phyloP scores from a whole-genome alignment of 2,329 filamentous ascomycete genomes.

The Ophiostoma triangulosporum region DNA sequence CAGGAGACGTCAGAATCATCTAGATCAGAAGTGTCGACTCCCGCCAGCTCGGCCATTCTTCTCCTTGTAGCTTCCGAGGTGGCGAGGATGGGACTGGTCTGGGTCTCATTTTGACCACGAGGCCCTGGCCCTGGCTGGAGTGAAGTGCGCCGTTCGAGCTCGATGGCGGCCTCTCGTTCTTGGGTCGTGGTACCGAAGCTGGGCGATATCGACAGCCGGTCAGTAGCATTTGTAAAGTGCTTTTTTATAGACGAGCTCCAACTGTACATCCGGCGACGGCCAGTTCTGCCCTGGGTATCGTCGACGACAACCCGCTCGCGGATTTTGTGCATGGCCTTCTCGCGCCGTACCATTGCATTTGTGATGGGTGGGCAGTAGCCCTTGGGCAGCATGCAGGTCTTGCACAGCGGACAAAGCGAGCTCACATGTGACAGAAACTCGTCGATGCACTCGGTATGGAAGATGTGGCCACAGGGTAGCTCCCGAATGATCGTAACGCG shows the following conservation, averaged over 20 bases:
- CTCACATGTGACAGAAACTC: slow-evolving; percentile 65
- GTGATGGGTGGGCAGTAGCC: slow-evolving; percentile 59
- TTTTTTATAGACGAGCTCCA: slow-evolving; percentile 15
- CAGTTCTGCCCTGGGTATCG: slow-evolving; percentile 14
- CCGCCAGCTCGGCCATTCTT: slow-evolving; percentile 21
- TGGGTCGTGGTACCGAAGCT: background rate
- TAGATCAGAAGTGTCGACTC: slow-evolving; percentile 12
- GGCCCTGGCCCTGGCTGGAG: background rate
- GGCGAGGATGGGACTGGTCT: background rate
- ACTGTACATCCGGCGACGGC: slow-evolving; percentile 6
- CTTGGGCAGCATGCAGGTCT: slow-evolving; percentile 61
- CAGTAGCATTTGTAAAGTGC: slow-evolving; percentile 11
- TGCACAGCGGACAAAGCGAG: slow-evolving; percentile 84
- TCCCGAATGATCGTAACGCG: slow-evolving; percentile 64
- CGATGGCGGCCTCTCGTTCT: slow-evolving; percentile 9
- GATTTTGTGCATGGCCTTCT: slow-evolving; percentile 52
- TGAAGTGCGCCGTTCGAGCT: slow-evolving; percentile 9
- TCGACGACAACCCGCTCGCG: slow-evolving; percentile 38
- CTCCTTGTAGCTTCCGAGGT: slow-evolving; percentile 12
- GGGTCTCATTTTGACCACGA: background rate
- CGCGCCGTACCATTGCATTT: slow-evolving; percentile 74
- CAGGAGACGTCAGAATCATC: background rate
- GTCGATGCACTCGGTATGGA: slow-evolving; percentile 85
- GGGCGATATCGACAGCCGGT: slow-evolving; percentile 1
- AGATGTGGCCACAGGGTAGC: slow-evolving; percentile 82